Evolutionary conservation across 1,139 yeast species (phyloP), one percentile per base, ranked within the genome.

Genomic region (Nakaseomyces uthaithaninus): DNA sequence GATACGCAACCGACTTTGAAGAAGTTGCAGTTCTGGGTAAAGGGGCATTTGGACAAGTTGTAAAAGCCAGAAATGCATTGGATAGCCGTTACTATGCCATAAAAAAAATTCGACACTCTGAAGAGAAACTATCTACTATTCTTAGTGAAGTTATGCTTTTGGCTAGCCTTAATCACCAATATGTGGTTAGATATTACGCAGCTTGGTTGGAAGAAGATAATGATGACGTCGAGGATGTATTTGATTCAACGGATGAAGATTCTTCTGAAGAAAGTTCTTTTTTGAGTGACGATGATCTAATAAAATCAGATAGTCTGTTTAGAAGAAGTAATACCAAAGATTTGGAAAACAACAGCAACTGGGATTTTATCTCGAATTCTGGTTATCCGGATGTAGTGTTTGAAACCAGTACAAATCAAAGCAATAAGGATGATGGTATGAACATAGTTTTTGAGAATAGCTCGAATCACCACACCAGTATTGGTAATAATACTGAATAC

Each of bases 31-130:
- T 78, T 18, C 64, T 93, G n/a, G 98, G 99, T 2, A 77, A 80
- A 53, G 99, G 99, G 25, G 98, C 94, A 0, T 93, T 82, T 65
- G 99, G 98, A 7, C 95, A 89, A 58, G 99, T 93, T 10, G 95
- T 91, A 14, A 89, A 89, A 55, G 98, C 93, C 0, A 70, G 98
- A 46, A 89, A 87, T 59, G 74, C 89, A 47, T 73, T 91, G 49
- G 99, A 93, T 57, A 97, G 98, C 16, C 74, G 96, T 4, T 84
- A 83, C 52, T 93, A 93, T 61, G 99, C 98, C 0, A 77, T 93
- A 45, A 93, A 93, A 57, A 89, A 87, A 55, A 83, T 93, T 41
- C 77, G 82, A 48, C 95, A 91, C 49, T 75, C 83, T 3, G 81
- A 84, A 25, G 79, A 81, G 47, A 82, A 85, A 47, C 66, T 91